Conservation (phyloP, 306 rosid genomes). For the Geum urbanum region DNA sequence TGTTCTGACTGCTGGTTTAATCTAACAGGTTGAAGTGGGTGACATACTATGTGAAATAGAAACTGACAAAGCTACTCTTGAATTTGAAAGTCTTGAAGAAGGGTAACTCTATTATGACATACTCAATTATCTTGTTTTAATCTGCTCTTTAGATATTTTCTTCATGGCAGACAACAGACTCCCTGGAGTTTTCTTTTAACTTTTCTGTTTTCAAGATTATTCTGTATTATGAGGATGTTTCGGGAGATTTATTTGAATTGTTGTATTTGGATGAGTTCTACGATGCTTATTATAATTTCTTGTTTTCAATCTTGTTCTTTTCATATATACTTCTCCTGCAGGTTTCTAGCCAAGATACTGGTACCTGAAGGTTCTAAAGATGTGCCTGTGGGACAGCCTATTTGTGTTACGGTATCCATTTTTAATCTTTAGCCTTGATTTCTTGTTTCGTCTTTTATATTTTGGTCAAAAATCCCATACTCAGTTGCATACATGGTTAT, state of each 20-base stretch:
- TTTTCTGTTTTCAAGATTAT: background rate
- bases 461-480: too few species aligned
- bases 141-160: constrained; percentile 2
- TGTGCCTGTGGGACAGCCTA: constrained; percentile 85
- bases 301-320: constrained; percentile 9
- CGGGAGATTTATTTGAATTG: constrained; percentile 11
- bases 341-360: constrained; percentile 88
- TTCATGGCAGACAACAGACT: background rate
- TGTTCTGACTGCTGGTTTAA: constrained; percentile 28
- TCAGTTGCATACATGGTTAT: too few species aligned
- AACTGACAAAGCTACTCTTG: constrained; percentile 95
- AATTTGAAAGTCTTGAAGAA: constrained; percentile 94
- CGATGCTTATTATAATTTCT: constrained; percentile 20
- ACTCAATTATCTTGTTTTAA: background rate
- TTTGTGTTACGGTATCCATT: constrained; percentile 68
- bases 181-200: background rate
- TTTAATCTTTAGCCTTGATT: constrained; percentile 20
- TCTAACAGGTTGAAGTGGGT: constrained; percentile 82
- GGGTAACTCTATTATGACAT: constrained; percentile 48
- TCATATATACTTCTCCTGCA: constrained; percentile 25
- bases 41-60: constrained; percentile 93
- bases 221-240: background rate
- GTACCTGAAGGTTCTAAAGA: constrained; percentile 91
- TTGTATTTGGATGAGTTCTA: constrained; percentile 19
- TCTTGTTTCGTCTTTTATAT: background rate